Base-by-base conservation (phyloP, 2,329 filamentous ascomycete species). In the Ophiostoma novo-ulmi region DNA sequence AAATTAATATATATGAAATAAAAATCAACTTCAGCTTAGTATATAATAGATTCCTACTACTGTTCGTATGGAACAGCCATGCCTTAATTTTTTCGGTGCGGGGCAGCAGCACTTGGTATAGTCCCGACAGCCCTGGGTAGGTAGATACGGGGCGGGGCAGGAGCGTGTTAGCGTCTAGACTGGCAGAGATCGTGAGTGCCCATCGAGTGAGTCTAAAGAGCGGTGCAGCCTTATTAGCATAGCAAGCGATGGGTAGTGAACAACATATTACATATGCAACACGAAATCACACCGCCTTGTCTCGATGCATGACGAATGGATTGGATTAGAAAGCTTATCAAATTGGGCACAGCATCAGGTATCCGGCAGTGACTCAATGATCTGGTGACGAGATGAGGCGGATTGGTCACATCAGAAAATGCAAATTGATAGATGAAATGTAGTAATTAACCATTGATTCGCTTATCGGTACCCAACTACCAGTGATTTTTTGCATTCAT, bases 41-140 rank as follows among this genome's bases (percentile, higher is more conserved):
- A 13, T 58, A 58, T 14, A 58, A 58, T 26, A 58, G 3, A 13
- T 58, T 31, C 22, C 14, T 17, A 48, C n/a, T 58, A 58, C 7
- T 22, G 22, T 11, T 26, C 52, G 52, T 26, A 58, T 14, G 22
- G 22, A 55, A 26, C 17, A 7, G 13, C 38, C 68, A 31, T 31
- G 31, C 11, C 48, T 14, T 38, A 48, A 67, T 67, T 63, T 70
- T 70, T 70, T 48, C 63, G 69, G 69, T 70, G 69, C 69, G 69
- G 69, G 69, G 69, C 69, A 67, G 48, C 48, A 69, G 52, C 52
- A 11, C n/a, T 36, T 48, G 69, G 61, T 13, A 58, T 17, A 52
- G 44, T 52, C 44, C 44, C 44, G 44, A 20, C 44, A 52, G 44
- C 44, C 26, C 20, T 26, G 20, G 55, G 36, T 31, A 31, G 31